These are phyloP conservation scores for Penicillium chermesinum DNA, from an alignment of 495 filamentous ascomycete species.

Conservation along the genomic window DNA sequence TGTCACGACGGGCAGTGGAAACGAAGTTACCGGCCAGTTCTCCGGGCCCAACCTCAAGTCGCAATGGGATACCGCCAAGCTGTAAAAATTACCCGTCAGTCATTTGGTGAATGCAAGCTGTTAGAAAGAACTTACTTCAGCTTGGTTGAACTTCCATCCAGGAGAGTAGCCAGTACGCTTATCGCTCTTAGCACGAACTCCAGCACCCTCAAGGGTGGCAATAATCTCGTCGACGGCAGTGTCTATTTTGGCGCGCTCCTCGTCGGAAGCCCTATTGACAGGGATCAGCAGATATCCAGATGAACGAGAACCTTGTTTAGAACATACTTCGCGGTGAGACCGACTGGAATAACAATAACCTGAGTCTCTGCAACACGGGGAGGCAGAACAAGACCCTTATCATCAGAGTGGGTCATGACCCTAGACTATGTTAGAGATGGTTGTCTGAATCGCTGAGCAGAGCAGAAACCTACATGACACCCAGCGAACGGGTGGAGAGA, in stretches of 20 bases:
- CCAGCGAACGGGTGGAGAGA: constrained; percentile 88
- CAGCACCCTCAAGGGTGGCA: constrained; percentile 56
- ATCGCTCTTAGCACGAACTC: constrained; percentile 69
- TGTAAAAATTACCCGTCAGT: constrained; percentile 58
- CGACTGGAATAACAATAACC: constrained; percentile 86
- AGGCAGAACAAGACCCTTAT: constrained; percentile 88
- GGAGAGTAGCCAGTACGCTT: constrained; percentile 82
- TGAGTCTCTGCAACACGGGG: constrained; percentile 84
- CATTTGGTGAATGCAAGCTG: no score
- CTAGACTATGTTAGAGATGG: not conserved
- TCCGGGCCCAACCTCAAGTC: constrained; percentile 92
- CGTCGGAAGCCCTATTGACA: constrained; percentile 49
- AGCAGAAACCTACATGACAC: constrained; percentile 60
- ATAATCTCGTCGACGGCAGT: constrained; percentile 65
- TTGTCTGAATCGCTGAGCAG: not conserved
- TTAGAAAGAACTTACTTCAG: not conserved
- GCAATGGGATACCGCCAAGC: constrained; percentile 85
- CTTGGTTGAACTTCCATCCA: constrained; percentile 94
- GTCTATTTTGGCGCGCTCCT: constrained; percentile 67
- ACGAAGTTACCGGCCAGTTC: constrained; percentile 80
- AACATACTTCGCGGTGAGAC: constrained; percentile 67
- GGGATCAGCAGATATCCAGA: not conserved
- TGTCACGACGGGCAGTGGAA: constrained; percentile 80
- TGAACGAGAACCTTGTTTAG: not conserved
- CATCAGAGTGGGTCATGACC: constrained; percentile 92